phyloP scores from a whole-genome alignment of 177 flowering plant species.

The Tripterygium wilfordii region DNA sequence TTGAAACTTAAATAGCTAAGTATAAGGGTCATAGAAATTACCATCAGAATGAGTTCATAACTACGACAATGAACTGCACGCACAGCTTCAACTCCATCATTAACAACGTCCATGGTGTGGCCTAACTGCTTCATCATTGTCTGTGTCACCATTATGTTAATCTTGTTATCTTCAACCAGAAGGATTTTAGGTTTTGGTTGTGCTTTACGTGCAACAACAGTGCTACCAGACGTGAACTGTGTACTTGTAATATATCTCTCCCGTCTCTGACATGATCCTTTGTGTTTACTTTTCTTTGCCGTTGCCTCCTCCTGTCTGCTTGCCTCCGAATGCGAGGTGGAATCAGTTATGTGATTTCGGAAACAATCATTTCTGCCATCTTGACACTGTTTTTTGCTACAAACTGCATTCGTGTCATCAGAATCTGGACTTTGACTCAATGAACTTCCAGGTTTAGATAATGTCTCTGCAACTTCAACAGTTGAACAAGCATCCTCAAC shows the following conservation, averaged over 20 bases:
- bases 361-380: constrained; percentile 12
- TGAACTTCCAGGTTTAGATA: constrained; percentile 33
- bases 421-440: constrained; percentile 15
- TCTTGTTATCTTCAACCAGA: constrained; percentile 94
- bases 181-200: constrained; percentile 60
- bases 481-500: constrained; percentile 45
- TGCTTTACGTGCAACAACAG: constrained; percentile 22
- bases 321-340: constrained; percentile 12
- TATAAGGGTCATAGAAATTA: constrained; percentile 18
- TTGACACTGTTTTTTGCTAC: constrained; percentile 15
- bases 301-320: constrained; percentile 14
- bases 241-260: constrained; percentile 23
- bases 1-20: neutral
- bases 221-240: constrained; percentile 20
- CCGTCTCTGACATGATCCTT: constrained; percentile 19
- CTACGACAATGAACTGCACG: constrained; percentile 59
- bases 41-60: constrained; percentile 91
- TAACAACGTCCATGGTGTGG: constrained; percentile 72
- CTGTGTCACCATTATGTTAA: constrained; percentile 78
- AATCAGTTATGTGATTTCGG: constrained; percentile 8
- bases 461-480: constrained; percentile 28
- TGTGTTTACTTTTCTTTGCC: constrained; percentile 13
- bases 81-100: constrained; percentile 90
- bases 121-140: constrained; percentile 94
- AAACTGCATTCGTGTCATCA: constrained; percentile 6